Base-by-base conservation (phyloP, 2,329 filamentous ascomycete genomes). In the Fusarium transvaalense region DNA sequence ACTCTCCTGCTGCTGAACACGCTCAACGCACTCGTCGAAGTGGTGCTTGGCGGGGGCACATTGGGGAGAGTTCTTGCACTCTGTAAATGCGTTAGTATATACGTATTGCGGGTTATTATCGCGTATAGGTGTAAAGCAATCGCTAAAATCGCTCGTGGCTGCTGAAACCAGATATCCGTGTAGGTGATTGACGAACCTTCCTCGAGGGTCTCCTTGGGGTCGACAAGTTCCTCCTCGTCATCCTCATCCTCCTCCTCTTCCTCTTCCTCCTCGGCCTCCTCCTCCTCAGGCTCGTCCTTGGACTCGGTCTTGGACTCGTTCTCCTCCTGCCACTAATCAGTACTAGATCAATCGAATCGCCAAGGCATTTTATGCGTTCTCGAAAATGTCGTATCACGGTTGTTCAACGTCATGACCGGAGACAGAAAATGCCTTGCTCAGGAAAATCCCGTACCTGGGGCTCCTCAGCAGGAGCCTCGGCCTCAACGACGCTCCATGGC, bases 11-110 rank as follows among this genome's bases (percentile, higher is more conserved):
- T 80, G 73, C 60, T 80, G 76, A 75, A 99, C 96, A 76, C 96
- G 94, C 88, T 97, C 94, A 75, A 95, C 94, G 82, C 96, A 99
- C 84, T 97, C 93, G 73, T 98, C 95, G 81, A 92, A 98, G 88
- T 99, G 96, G 87, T 98, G 95, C 90, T 98, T 99, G 78, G 89
- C 88, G 63, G 91, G 90, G 66, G 91, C 86, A 84, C 96, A 99
- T 82, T 92, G 85, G 81, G 91, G 87, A 71, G 94, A 94, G 81
- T 95, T 89, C 82, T 89, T 88, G 88, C 96, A 99, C 79, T 97
- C 96, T 98, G 82, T 64, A 37, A 34, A 64, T 61, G 62, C 53
- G 73, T 74, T 59, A 75, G 74, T 61, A 51, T 51, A 38, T 29
- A 51, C 53, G 39, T 50, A 39, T 46, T 66, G 56, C 60, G 32